A percentile compares a stretch with the other conserved stretches of the same genome.
These are phyloP conservation scores for Triadica sebifera DNA, from an alignment of 345 rosid species.

Conservation along the genomic window DNA sequence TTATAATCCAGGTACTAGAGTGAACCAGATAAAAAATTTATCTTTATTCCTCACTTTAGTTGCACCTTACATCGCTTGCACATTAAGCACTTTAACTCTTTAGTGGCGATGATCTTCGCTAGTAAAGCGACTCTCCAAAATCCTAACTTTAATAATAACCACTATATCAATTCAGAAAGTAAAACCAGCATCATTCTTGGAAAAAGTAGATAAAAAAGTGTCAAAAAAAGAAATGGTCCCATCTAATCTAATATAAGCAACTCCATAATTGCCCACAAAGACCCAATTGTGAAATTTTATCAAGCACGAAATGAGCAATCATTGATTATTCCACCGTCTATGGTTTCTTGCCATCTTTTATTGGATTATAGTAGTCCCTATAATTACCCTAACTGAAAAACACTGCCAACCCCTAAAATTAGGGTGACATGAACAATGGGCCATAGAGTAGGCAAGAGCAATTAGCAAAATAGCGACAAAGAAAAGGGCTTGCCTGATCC, in stretches of 20 bases:
- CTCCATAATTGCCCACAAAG: neutral
- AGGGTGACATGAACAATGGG: neutral
- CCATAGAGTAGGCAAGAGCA: conserved; percentile 20
- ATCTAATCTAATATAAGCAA: conserved; percentile 11
- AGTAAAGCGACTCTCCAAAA: neutral
- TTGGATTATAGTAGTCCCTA: conserved; percentile 20
- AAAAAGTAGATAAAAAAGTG: conserved; percentile 19
- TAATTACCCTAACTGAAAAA: conserved; percentile 17
- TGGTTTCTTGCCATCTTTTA: neutral
- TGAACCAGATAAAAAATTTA: neutral
- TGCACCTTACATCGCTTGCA: conserved; percentile 16
- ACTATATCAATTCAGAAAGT: conserved; percentile 15
- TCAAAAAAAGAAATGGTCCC: conserved; percentile 11
- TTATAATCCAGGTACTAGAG: neutral
- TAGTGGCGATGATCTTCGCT: neutral
- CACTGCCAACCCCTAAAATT: conserved; percentile 7
- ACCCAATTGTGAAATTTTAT: neutral
- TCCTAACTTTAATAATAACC: neutral
- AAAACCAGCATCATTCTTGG: conserved; percentile 18
- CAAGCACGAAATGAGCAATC: conserved; percentile 6
- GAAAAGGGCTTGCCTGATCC: conserved; percentile 65
- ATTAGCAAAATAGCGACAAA: conserved; percentile 11
- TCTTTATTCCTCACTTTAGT: conserved; percentile 9
- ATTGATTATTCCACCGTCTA: conserved; percentile 15
- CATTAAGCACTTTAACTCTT: conserved; percentile 14